Evolutionary conservation across 371 early-diverging fungal species (phyloP), one percentile per base, ranked within the genome.

Genomic region (Mortierella sp.): DNA sequence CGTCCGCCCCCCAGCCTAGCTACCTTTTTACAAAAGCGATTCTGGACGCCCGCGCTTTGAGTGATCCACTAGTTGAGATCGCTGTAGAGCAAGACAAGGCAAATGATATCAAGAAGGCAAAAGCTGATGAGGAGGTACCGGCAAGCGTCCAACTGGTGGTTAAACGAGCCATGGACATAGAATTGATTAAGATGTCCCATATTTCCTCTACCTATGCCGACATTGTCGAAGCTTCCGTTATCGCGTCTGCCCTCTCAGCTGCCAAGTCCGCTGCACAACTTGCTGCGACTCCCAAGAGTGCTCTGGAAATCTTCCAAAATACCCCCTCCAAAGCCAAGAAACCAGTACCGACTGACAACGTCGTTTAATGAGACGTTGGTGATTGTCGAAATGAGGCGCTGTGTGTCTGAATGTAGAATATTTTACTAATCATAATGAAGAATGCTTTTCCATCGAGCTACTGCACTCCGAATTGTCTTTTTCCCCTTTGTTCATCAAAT

Each of bases 251-350:
- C 0, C 61, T 28, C 0, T 61, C 34, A 1, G 61, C 34, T 31
- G 61, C 34, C 61, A 31, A 19, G 14, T 28, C 61, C 16, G 61
- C 31, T 31, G 61, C 61, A 14, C 48, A 48, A 48, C 50, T 50
- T 61, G 61, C 61, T 31, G 61, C 61, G 4, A 28, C 19, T 19
- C 34, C 61, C 34, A 61, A 61, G 34, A 61, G 8, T 6, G 61
- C 61, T 5, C 31, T 61, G 5, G 61, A 61, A 19, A 19, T 19
- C 19, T 61, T 61, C 34, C 61, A 61, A 6, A 19, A 31, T 8
- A 61, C 61, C 31, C 61, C 61, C 2, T 61, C 61, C 28, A 61
- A 61, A 61, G 61, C 31, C 16, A 61, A 61, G 19, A 61, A 61
- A 19, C 61, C 61, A 2, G 2, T 31, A 40, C 43, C 43, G 43